A percentile compares a stretch with the other conserved stretches of the same genome.
These are phyloP conservation scores for Nemania diffusa DNA, from an alignment of 2,329 filamentous ascomycete species.

Conservation along the genomic window DNA sequence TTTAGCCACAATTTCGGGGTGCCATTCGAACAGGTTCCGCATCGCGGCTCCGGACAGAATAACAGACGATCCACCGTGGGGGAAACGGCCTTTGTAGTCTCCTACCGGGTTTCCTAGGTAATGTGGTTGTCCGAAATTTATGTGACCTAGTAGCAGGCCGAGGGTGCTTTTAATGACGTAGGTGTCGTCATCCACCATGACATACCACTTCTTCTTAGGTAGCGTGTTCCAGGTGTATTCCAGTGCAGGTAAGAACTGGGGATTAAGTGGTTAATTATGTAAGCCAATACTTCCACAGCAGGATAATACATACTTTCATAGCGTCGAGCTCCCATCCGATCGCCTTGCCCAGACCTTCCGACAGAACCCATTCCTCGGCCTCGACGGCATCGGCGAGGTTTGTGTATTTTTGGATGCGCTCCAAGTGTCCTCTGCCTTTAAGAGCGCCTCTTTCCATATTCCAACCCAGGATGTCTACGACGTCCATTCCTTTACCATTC, in stretches of 20 bases:
- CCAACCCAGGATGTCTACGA: slow-evolving; percentile 50
- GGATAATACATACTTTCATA: slow-evolving; percentile 48
- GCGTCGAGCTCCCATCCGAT: slow-evolving; percentile 52
- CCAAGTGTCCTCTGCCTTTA: slow-evolving; percentile 44
- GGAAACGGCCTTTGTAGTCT: slow-evolving; percentile 65
- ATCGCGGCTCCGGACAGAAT: slow-evolving; percentile 64
- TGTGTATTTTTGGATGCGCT: slow-evolving; percentile 48
- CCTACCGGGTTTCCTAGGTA: slow-evolving; percentile 68
- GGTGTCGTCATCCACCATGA: slow-evolving; percentile 68
- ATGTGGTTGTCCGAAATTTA: slow-evolving; percentile 58
- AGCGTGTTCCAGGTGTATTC: slow-evolving; percentile 61
- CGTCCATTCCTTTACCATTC: slow-evolving; percentile 45
- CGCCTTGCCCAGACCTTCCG: slow-evolving; percentile 47
- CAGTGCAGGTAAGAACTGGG: slow-evolving; percentile 65
- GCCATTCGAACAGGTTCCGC: slow-evolving; percentile 56
- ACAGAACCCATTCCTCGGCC: slow-evolving; percentile 49
- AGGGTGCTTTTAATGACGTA: slow-evolving; percentile 63
- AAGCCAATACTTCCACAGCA: not conserved
- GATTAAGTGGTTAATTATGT: slow-evolving; percentile 21
- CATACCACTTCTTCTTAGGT: slow-evolving; percentile 68
- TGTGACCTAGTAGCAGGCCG: slow-evolving; percentile 58
- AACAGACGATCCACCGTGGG: slow-evolving; percentile 66
- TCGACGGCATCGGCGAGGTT: slow-evolving; percentile 48
- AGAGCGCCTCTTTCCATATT: slow-evolving; percentile 46
- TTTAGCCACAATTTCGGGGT: slow-evolving; percentile 55